phyloP scores from a whole-genome alignment of 345 rosid species.

The Euphorbia peplus region DNA sequence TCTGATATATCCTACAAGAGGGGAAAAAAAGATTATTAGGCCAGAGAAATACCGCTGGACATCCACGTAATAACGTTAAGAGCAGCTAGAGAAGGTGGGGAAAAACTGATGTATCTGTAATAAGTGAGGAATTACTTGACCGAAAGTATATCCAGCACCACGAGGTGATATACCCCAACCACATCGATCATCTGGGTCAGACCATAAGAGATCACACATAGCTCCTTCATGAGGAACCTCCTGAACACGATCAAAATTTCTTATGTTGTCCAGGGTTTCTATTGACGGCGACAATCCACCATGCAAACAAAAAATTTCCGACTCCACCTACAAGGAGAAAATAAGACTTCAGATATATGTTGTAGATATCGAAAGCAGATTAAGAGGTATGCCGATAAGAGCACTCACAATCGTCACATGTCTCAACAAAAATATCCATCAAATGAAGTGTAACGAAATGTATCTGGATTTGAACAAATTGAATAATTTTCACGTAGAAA shows the following conservation, averaged over 20 bases:
- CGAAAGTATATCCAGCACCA: conserved; percentile 96
- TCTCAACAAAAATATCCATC: neutral
- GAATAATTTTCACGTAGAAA: neutral
- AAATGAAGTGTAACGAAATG: neutral
- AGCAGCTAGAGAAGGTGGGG: neutral
- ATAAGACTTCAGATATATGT: neutral
- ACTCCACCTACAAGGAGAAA: conserved; percentile 65
- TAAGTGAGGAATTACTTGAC: conserved; percentile 55
- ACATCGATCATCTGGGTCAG: conserved; percentile 93
- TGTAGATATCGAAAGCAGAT: neutral
- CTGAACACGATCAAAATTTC: conserved; percentile 89
- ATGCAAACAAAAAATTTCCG: conserved; percentile 87
- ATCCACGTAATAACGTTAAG: neutral
- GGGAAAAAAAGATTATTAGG: conserved; percentile 1
- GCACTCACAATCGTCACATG: neutral
- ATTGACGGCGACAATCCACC: conserved; percentile 95
- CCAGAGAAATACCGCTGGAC: neutral
- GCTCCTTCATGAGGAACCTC: conserved; percentile 99
- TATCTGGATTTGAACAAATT: neutral
- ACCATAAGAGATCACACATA: conserved; percentile 97
- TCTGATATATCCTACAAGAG: conserved; percentile 79
- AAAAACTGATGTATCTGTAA: neutral
- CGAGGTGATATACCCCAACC: conserved; percentile 98
- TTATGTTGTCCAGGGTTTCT: conserved; percentile 85
- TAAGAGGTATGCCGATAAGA: neutral